Evolutionary conservation across 1,284 basidiomycete species (phyloP).

Genomic region (Marasmius fiardii): DNA sequence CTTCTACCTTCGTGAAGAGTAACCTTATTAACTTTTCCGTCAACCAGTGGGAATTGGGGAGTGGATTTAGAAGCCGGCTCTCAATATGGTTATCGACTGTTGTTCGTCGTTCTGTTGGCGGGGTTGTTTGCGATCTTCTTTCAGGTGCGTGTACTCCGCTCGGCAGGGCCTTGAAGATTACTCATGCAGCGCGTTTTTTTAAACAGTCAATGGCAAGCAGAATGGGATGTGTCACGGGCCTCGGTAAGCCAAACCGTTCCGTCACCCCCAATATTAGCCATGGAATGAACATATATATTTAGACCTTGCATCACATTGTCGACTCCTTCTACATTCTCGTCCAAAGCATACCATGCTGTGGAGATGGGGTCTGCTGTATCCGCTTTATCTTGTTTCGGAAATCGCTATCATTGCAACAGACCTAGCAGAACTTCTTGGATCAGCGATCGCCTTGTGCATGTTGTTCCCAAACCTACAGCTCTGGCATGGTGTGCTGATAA

Average conservation of each 20-base stretch:
- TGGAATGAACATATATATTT: background rate
- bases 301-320: conserved; percentile 62
- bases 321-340: conserved; percentile 66
- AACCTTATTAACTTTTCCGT: background rate
- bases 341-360: conserved; percentile 44
- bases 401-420: conserved; percentile 83
- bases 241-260: conserved; percentile 39
- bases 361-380: conserved; percentile 69
- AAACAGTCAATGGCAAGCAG: conserved; percentile 54
- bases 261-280: background rate
- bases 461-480: conserved; percentile 80
- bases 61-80: conserved; percentile 76
- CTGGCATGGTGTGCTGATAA: conserved; percentile 82
- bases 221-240: conserved; percentile 68
- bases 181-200: conserved; percentile 3
- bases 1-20: too few relatives aligned
- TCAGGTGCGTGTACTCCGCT: conserved; percentile 43
- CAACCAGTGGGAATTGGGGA: conserved; percentile 66
- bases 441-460: conserved; percentile 61
- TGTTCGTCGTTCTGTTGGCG: conserved; percentile 84
- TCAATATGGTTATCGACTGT: conserved; percentile 77
- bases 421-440: conserved; percentile 75
- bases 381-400: conserved; percentile 68
- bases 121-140: conserved; percentile 82
- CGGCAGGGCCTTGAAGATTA: background rate